These are phyloP conservation scores for Plasmodium malariae DNA, from an alignment of 169 alveolate genomes.

Conservation along the genomic window DNA sequence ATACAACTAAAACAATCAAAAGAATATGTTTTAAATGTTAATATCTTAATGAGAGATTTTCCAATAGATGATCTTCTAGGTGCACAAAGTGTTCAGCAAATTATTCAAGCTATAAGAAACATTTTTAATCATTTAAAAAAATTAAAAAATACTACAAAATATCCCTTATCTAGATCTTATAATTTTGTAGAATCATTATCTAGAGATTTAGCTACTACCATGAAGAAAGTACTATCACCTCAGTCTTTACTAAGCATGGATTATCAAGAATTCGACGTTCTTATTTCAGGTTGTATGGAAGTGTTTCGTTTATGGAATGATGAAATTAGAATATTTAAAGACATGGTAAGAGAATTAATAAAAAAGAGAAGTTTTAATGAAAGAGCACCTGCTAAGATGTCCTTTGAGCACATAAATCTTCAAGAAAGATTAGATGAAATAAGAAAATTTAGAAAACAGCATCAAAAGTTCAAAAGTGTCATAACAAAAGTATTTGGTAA, in stretches of 20 bases:
- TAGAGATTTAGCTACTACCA: conserved; percentile 87
- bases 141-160: conserved; percentile 89
- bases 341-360: conserved; percentile 88
- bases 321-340: conserved; percentile 92
- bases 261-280: conserved; percentile 89
- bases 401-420: conserved; percentile 90
- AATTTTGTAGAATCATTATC: conserved; percentile 94
- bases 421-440: conserved; percentile 92
- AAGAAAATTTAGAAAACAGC: conserved; percentile 93
- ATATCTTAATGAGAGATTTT: conserved; percentile 94
- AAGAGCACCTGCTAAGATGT: conserved; percentile 89
- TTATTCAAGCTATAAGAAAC: conserved; percentile 90
- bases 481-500: conserved; percentile 84
- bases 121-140: conserved; percentile 94
- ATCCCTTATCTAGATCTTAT: conserved; percentile 92
- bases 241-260: conserved; percentile 89
- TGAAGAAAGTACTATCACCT: conserved; percentile 64
- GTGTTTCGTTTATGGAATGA: conserved; percentile 95
- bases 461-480: conserved; percentile 94
- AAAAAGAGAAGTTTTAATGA: conserved; percentile 91
- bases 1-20: conserved; percentile 93
- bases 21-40: conserved; percentile 92
- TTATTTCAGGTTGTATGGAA: conserved; percentile 89
- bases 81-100: conserved; percentile 92
- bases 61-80: conserved; percentile 95